Evolutionary conservation across 768 basidiomycete genomes (phyloP), one percentile per base, ranked within the genome.

Genomic region (Mycena filopes): DNA sequence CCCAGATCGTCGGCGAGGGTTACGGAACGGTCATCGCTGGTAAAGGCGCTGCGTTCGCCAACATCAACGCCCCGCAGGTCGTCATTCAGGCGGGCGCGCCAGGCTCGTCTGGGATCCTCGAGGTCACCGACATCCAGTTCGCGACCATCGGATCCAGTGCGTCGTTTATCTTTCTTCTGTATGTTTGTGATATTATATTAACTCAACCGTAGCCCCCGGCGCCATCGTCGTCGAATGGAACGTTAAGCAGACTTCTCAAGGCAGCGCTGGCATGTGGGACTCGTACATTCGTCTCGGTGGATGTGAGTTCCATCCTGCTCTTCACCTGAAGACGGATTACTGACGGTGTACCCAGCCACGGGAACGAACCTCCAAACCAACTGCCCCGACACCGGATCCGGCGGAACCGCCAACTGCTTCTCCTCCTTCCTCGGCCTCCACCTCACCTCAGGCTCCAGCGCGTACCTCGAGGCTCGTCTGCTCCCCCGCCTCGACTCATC

Each of bases 201-300:
- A 65, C 56, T 20, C 54, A 61, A 42, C 16, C 29, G 78, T 41
- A 79, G 79, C 81, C 26, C 74, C 80, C n/a, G 90, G 90, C 42
- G 89, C 90, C 0, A 87, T 91, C 70, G 80, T 89, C 8, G 79
- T 91, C 1, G 86, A 90, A 71, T 89, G 89, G 85, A 89, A 91
- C 67, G 83, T 90, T 33, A 83, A 82, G 60, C 78, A 89, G 56
- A 82, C 86, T 23, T 75, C 77, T 4, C 85, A 89, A 67, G 87
- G 82, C 21, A 80, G 80, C 43, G 85, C 86, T 60, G 87, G 84
- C 6, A 83, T 85, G 78, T 88, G 86, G 86, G 86, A 87, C 71
- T 78, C 83, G 10, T 84, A 87, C 69, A 82, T 87, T 59, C 79
- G 81, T 40, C 73, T 80, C 41, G 84, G 81, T 21, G 79, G 80